Evolutionary conservation across 2,329 filamentous ascomycete species (phyloP), one percentile per base, ranked within the genome.

Genomic region (Pseudogymnoascus sp.): DNA sequence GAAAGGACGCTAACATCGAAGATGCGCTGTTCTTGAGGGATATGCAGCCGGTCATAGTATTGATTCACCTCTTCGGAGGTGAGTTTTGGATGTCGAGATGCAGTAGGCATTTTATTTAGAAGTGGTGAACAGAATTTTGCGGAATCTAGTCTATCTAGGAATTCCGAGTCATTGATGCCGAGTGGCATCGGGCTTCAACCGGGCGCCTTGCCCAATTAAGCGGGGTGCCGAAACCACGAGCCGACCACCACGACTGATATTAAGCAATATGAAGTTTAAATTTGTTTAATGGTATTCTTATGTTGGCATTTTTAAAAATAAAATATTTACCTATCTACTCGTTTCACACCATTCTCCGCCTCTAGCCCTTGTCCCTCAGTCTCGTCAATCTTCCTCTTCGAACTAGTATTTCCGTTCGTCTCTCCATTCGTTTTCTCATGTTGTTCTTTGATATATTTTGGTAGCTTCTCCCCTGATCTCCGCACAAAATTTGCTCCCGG

Each of bases 401-500:
- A 12, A 56, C 25, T 7, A 1, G 47, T 7, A 33, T 18, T 56
- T 2, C 47, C 47, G 18, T 56, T 56, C 4, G 47, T 14, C 47
- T 56, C 25, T 14, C 47, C 47, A 11, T 56, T 56, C 28, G 18
- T 16, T 33, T 4, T 56, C 28, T 56, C 28, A 18, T 56, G 47
- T 14, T 56, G 47, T 18, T 33, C 25, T 2, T 56, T 12, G 2
- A 56, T 56, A 53, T 62, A 62, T 31, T 62, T 40, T 14, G 60
- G 60, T 2, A 47, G 33, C 12, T 53, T 35, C 60, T 64, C 63
- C 25, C 60, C 60, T 18, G 23, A 38, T 6, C 23, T 38, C 65
- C 66, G 67, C 35, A 47, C 61, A 65, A 64, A 68, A 31, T 59
- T 64, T n/a, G 64, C 64, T 10, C 66, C 66, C 1, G 64, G 66